Evolutionary conservation across 2,329 filamentous ascomycete species (phyloP), one percentile per base, ranked within the genome.

Genomic region (Phialemoniopsis sp.): DNA sequence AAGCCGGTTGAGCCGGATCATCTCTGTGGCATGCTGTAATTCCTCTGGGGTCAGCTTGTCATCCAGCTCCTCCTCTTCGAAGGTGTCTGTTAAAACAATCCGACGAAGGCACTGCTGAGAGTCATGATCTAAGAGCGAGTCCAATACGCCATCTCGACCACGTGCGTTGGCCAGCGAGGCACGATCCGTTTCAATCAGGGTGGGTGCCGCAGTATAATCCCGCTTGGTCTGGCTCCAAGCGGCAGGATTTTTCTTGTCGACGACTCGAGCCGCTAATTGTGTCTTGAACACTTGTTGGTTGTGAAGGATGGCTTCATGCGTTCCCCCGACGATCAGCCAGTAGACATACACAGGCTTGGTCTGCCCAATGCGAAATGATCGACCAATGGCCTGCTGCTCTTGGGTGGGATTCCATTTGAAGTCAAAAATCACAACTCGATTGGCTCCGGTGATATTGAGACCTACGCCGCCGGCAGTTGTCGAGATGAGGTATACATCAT

Each of bases 311-410:
- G 84, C 78, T 57, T 96, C 89, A 49, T 85, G 89, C 0, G 89
- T 93, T 2, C 89, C 89, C 3, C 81, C 87, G 10, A 80, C 69
- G 18, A 89, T 67, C 45, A 96, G 80, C 14, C 85, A 84, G 61
- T 96, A 96, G 2, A 96, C 89, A 54, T 78, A 90, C 1, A 95
- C 89, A 1, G 76, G 72, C 51, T 90, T 93, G 29, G 64, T 68
- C 59, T 96, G 90, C 0, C 89, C 89, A 28, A 96, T 76, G 1
- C 90, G 86, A 59, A 93, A 95, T 0, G 87, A 85, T 38, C 90
- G 77, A 3, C 89, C 90, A 37, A 95, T 79, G 2, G 90, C 90
- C 61, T 96, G 90, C 52, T 89, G 83, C 58, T 95, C 90, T 55
- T 82, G 73, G 5, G 81, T 75, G 0, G 90, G 90, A 46, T 90